These are phyloP conservation scores for Podospora appendiculata DNA, from an alignment of 495 filamentous ascomycete genomes.

Conservation along the genomic window DNA sequence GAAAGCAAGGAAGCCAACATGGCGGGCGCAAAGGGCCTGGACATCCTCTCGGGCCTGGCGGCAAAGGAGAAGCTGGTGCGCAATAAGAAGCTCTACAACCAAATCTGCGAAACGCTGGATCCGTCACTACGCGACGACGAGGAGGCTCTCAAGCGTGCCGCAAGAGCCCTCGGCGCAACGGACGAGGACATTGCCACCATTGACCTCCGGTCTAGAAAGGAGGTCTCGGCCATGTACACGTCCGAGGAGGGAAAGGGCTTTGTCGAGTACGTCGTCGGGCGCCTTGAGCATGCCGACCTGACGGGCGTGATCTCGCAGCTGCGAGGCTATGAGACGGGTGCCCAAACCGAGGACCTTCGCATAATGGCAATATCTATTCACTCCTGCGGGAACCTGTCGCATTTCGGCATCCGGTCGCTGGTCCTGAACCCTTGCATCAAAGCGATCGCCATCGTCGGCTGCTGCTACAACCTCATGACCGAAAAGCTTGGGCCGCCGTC, in stretches of 20 bases:
- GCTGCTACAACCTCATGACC: constrained; percentile 94
- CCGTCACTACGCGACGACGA: constrained; percentile 31
- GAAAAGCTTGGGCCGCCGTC: constrained; percentile 82
- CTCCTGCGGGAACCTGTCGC: constrained; percentile 94
- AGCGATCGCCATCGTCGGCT: constrained; percentile 89
- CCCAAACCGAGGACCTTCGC: constrained; percentile 31
- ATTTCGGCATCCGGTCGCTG: constrained; percentile 84
- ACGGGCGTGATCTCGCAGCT: constrained; percentile 43
- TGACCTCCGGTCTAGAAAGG: constrained; percentile 40
- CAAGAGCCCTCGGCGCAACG: constrained; percentile 24
- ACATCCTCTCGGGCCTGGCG: constrained; percentile 64
- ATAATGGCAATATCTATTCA: constrained; percentile 92
- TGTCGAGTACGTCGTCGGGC: constrained; percentile 58
- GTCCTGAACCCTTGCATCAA: constrained; percentile 72
- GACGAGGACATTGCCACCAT: constrained; percentile 26
- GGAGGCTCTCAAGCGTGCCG: constrained; percentile 29
- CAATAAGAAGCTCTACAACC: constrained; percentile 67
- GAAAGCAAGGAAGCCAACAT: constrained; percentile 84
- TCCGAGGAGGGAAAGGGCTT: constrained; percentile 51
- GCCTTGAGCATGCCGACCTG: constrained; percentile 53
- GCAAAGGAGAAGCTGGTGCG: constrained; percentile 58
- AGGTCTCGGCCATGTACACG: constrained; percentile 37
- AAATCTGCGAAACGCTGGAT: constrained; percentile 30
- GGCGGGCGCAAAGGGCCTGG: constrained; percentile 71
- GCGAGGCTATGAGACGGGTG: constrained; percentile 19